A percentile compares a stretch with the other conserved stretches of the same genome.
Conservation (phyloP, 2,329 filamentous ascomycete genomes). For the Cordyceps sp. region DNA sequence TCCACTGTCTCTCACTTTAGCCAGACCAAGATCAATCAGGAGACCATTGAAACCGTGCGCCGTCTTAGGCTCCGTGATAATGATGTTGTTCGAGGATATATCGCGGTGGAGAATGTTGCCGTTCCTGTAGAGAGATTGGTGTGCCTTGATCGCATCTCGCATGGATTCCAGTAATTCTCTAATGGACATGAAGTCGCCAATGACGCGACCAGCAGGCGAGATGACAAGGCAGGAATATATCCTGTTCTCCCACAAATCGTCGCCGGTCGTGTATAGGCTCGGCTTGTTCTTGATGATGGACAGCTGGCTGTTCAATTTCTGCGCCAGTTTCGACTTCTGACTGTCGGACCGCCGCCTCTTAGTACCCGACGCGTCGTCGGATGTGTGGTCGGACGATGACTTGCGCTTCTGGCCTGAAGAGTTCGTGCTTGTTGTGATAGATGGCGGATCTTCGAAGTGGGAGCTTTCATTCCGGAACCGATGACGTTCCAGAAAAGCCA, state of each 20-base stretch:
- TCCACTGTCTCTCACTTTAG: conserved; percentile 5
- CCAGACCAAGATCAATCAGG: conserved; percentile 8
- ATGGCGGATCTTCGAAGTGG: not conserved
- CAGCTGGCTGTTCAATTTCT: not conserved
- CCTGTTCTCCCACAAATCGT: conserved; percentile 5
- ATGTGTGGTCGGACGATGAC: conserved; percentile 2
- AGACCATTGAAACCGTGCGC: conserved; percentile 9
- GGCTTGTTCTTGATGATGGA: conserved; percentile 2
- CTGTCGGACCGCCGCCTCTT: conserved; percentile 4
- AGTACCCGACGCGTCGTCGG: conserved; percentile 1
- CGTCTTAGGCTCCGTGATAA: conserved; percentile 1
- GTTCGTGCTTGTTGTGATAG: not conserved
- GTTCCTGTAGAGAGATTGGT: conserved; percentile 15
- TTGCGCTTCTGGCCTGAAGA: conserved; percentile 2
- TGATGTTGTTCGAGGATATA: conserved; percentile 2
- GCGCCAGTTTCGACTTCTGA: conserved; percentile 3
- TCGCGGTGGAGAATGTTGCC: conserved; percentile 5
- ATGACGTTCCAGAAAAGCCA: conserved; percentile 2
- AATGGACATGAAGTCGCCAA: conserved; percentile 9
- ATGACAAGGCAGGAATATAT: conserved; percentile 4
- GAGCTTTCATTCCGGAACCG: conserved; percentile 3
- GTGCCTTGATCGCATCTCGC: conserved; percentile 18
- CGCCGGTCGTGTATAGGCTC: conserved; percentile 2
- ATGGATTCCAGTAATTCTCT: conserved; percentile 16
- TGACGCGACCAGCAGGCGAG: conserved; percentile 4